Conservation (phyloP, 441 rosid species). For the Populus hybrid region DNA sequence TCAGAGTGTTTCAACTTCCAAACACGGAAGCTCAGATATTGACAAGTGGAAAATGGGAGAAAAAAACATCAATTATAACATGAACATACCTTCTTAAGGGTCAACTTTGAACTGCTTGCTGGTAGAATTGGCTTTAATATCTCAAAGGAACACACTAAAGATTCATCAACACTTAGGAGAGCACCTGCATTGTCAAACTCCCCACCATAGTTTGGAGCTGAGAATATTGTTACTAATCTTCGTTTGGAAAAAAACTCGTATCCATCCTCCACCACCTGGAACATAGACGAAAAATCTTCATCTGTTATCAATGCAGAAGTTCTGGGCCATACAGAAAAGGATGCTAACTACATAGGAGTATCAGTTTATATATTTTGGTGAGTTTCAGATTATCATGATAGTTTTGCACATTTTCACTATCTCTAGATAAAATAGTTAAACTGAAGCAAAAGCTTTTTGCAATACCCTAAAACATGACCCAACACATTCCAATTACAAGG, state of each 20-base stretch:
- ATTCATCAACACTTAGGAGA: conserved; percentile 67
- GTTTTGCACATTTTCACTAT: background rate
- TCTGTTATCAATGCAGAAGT: background rate
- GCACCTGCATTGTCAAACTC: conserved; percentile 99
- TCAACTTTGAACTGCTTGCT: conserved; percentile 42
- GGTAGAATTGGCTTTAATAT: conserved; percentile 69
- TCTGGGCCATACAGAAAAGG: background rate
- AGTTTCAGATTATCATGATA: background rate
- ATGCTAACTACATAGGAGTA: background rate
- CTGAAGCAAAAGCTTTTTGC: background rate
- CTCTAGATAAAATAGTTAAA: background rate
- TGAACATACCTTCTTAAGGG: conserved; percentile 66
- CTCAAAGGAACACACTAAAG: conserved; percentile 85
- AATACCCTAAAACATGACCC: background rate
- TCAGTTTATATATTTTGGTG: background rate
- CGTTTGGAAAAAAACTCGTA: conserved; percentile 90
- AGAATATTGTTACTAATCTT: conserved; percentile 84
- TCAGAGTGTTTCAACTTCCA: conserved; percentile 8
- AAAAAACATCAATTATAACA: background rate
- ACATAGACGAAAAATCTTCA: background rate
- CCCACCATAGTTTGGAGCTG: conserved; percentile 98
- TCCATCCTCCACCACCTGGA: conserved; percentile 97
- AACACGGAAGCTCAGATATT: background rate
- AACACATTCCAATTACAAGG: background rate
- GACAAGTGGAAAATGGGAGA: background rate